Evolutionary conservation across 75 land plant species (phyloP).

Genomic region (Chamaecyparis obtusa): DNA sequence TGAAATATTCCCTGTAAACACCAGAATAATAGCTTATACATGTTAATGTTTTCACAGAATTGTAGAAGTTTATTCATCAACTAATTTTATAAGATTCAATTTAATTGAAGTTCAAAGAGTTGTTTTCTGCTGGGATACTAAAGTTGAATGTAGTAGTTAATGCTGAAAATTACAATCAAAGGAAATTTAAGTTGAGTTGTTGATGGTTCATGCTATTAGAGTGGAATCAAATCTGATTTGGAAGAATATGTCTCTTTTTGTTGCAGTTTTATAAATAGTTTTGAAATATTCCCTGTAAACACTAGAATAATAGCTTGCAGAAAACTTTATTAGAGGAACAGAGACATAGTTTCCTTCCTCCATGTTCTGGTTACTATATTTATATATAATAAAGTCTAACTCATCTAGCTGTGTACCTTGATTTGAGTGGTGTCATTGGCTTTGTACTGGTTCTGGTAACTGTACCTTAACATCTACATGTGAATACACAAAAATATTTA

Average conservation of each 20-base stretch:
- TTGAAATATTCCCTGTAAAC: not conserved
- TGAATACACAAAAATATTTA: not conserved
- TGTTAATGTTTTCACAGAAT: not conserved
- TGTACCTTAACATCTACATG: no score
- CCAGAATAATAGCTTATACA: no score
- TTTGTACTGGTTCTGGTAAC: no score
- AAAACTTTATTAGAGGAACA: no score
- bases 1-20: not conserved
- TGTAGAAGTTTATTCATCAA: not conserved
- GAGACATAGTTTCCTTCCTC: no score
- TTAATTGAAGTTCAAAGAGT: not conserved
- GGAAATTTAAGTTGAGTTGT: not conserved
- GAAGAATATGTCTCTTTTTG: not conserved
- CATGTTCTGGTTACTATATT: no score
- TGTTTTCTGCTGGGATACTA: not conserved
- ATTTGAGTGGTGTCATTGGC: no score
- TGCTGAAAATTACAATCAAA: not conserved
- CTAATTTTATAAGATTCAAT: not conserved
- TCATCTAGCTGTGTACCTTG: no score
- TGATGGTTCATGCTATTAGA: not conserved
- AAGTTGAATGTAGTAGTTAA: not conserved
- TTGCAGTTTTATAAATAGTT: no score
- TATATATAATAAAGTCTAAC: no score
- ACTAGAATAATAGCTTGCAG: no score
- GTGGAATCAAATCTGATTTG: not conserved